Percentiles rank a stretch among this genome's conserved stretches.
Evolutionary conservation across 2,329 filamentous ascomycete species (phyloP).

Genomic region (Ceratocystis huliohia): DNA sequence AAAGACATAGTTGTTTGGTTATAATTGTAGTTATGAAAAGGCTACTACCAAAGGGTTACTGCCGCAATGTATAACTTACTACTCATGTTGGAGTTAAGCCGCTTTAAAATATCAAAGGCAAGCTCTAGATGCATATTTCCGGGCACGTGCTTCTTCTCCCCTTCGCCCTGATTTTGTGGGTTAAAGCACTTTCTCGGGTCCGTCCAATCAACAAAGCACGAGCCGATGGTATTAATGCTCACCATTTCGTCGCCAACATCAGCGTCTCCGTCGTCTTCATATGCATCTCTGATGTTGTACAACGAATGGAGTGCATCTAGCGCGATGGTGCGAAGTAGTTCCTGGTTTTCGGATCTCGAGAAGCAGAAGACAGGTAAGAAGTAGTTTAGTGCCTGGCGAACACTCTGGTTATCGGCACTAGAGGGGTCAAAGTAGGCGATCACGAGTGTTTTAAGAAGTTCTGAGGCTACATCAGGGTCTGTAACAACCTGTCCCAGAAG

Average conservation of each 20-base stretch:
- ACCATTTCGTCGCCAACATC: constrained; percentile 70
- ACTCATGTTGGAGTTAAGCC: constrained; percentile 50
- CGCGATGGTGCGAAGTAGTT: constrained; percentile 62
- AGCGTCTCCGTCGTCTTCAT: constrained; percentile 63
- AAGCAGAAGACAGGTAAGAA: constrained; percentile 93
- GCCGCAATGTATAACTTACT: constrained; percentile 41
- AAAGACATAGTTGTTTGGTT: no score
- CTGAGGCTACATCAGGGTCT: constrained; percentile 51
- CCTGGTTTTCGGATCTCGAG: constrained; percentile 67
- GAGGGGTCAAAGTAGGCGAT: constrained; percentile 82
- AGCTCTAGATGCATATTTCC: constrained; percentile 72
- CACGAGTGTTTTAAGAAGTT: constrained; percentile 73
- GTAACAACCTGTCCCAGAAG: constrained; percentile 69
- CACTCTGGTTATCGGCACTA: constrained; percentile 63
- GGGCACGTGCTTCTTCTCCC: constrained; percentile 51
- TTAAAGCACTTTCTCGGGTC: constrained; percentile 69
- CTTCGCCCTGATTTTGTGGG: constrained; percentile 37
- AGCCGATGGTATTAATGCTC: constrained; percentile 61
- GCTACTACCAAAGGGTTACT: not conserved
- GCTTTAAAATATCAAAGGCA: constrained; percentile 63
- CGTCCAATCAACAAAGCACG: constrained; percentile 86
- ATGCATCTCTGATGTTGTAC: constrained; percentile 55
- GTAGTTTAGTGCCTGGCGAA: constrained; percentile 79
- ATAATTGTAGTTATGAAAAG: not conserved
- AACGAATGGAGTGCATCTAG: constrained; percentile 64